These are phyloP conservation scores for Kodamaea leandrae DNA, from an alignment of 805 yeast species.

Conservation along the genomic window DNA sequence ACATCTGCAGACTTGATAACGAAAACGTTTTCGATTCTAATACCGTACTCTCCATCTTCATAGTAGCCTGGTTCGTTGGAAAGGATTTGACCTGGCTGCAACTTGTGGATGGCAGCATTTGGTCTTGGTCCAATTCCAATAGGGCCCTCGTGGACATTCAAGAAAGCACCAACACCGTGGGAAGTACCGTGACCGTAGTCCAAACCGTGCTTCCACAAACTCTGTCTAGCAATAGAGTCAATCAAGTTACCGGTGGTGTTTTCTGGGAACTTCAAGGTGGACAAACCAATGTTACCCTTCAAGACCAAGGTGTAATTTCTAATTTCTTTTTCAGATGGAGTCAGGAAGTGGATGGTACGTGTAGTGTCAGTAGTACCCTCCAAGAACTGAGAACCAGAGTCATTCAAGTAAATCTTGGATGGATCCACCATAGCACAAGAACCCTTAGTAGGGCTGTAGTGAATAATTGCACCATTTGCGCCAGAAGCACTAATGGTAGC, in stretches of 20 bases:
- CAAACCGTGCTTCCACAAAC: constrained; percentile 53
- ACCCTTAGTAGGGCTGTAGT: constrained; percentile 57
- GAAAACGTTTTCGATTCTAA: constrained; percentile 54
- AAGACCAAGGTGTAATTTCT: constrained; percentile 55
- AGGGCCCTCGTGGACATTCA: constrained; percentile 64
- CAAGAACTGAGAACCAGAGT: constrained; percentile 59
- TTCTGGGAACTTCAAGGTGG: constrained; percentile 51
- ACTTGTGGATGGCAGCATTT: constrained; percentile 41
- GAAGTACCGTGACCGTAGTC: constrained; percentile 67
- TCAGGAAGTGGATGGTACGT: constrained; percentile 54
- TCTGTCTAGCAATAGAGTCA: constrained; percentile 58
- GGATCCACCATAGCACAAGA: constrained; percentile 50
- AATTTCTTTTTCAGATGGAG: constrained; percentile 46
- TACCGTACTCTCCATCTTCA: constrained; percentile 58
- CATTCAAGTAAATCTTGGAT: constrained; percentile 50
- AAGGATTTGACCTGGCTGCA: constrained; percentile 53
- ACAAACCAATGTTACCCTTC: constrained; percentile 54
- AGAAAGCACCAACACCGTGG: constrained; percentile 61
- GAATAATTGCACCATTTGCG: constrained; percentile 74
- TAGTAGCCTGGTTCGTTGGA: constrained; percentile 66
- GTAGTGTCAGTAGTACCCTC: constrained; percentile 69
- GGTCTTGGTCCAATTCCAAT: constrained; percentile 59
- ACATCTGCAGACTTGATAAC: constrained; percentile 41
- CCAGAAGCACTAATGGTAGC: constrained; percentile 76
- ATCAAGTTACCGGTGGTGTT: constrained; percentile 52